Evolutionary conservation across 805 yeast species (phyloP).

Genomic region (Suhomyces faveliae): DNA sequence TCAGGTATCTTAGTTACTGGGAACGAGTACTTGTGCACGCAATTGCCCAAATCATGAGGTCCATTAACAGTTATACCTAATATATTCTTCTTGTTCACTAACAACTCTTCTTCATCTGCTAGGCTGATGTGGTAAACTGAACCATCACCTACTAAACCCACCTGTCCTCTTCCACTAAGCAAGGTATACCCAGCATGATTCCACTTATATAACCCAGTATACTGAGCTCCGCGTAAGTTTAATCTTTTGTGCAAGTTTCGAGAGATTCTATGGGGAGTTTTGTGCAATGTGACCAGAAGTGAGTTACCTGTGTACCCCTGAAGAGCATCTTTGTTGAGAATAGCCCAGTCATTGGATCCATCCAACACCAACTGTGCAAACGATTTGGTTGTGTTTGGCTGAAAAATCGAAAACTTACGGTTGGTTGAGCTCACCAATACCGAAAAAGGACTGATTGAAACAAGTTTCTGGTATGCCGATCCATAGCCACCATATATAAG

Average conservation of each 20-base stretch:
- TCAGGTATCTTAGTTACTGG: constrained; percentile 5
- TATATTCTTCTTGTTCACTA: constrained; percentile 46
- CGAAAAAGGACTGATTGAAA: constrained; percentile 48
- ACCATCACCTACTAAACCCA: constrained; percentile 55
- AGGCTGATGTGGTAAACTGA: constrained; percentile 49
- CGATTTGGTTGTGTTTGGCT: constrained; percentile 29
- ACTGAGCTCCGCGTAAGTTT: constrained; percentile 19
- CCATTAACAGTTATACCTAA: constrained; percentile 54
- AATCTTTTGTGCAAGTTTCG: constrained; percentile 27
- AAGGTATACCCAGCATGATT: constrained; percentile 43
- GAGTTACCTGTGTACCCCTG: constrained; percentile 57
- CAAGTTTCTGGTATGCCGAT: constrained; percentile 46
- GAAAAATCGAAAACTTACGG: constrained; percentile 14
- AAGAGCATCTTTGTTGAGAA: constrained; percentile 46
- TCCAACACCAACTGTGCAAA: constrained; percentile 49
- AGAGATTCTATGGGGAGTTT: constrained; percentile 41
- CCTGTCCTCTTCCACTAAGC: constrained; percentile 57
- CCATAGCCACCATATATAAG: constrained; percentile 44
- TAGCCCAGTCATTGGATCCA: constrained; percentile 64
- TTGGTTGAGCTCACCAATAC: constrained; percentile 41
- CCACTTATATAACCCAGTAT: constrained; percentile 43
- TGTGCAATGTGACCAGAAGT: constrained; percentile 36
- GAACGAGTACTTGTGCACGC: constrained; percentile 28
- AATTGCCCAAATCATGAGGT: constrained; percentile 42
- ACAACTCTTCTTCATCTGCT: constrained; percentile 45